Evolutionary conservation across 2,329 filamentous ascomycete species (phyloP), one percentile per base, ranked within the genome.

Genomic region (Aspergillus pseudotamarii): DNA sequence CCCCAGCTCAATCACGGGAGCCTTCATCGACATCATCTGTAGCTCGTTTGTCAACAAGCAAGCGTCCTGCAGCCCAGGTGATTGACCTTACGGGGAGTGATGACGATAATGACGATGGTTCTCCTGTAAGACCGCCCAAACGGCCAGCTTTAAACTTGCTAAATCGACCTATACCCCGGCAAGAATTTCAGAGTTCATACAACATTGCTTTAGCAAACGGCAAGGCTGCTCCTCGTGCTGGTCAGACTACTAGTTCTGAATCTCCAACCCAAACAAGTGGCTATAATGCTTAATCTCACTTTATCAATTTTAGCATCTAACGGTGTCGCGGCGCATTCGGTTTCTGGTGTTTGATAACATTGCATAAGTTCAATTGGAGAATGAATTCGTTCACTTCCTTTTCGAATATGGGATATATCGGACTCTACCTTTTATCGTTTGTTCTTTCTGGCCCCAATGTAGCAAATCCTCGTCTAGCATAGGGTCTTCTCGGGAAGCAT

Each of bases 11-110:
- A 64, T 76, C 75, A 61, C 72, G 72, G 32, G 78, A 81, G 63
- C 69, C 76, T 57, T 80, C 80, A 16, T 74, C 75, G 4, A 72
- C 75, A 14, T 75, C 79, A 57, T 80, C 80, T 19, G 72, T 69
- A 41, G 67, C 66, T 57, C 71, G 73, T 32, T 61, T 68, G 38
- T 77, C 77, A 36, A 78, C 74, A 50, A 80, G 75, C 51, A 86
- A 86, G 68, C 75, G 84, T 61, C 72, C 82, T 16, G 78, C 79
- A 34, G 73, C 80, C 21, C 76, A 80, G 64, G 78, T 86, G n/a
- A 85, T 86, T 64, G 84, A 86, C 67, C 74, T 86, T 46, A 86
- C 84, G 4, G 77, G 79, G 16, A 85, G 82, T 9, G 48, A 51
- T 68, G 83, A 83, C 55, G 83, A 84, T 60, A 79, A 82, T 59